Evolutionary conservation across 2,329 filamentous ascomycete species (phyloP), one percentile per base, ranked within the genome.

Genomic region (Cladosporium austrohemisphaericum): DNA sequence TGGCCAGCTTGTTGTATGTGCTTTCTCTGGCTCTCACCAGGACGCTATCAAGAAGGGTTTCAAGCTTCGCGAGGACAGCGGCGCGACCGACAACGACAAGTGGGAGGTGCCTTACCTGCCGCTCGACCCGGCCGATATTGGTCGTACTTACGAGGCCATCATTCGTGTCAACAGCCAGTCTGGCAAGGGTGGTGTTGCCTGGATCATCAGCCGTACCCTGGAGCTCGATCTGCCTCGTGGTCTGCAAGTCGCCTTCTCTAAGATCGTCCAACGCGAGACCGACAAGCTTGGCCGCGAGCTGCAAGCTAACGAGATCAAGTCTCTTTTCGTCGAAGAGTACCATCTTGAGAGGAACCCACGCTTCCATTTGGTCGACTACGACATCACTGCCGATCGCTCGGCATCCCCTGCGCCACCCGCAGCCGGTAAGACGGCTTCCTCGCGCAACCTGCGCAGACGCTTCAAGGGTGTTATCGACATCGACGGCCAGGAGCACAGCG

Each of bases 101-200:
- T 97, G 92, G 92, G 75, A 87, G 59, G 78, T 96, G 31, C 92
- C 92, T 0, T 97, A 97, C 66, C 84, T 97, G 41, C 92, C 92
- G 10, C 79, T 97, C 60, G 92, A 97, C 64, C 92, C 92, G 4
- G 79, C 86, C 63, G 92, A 97, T 64, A 95, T 97, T 56, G 92
- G 92, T 43, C 84, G 92, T 51, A 96, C 85, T n/a, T 97, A 97
- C 79, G 91, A 97, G 71, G 92, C 92, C 52, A 86, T 97, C 65
- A 97, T 97, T 66, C 87, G 92, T 52, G 92, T 97, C 79, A 98
- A 97, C 76, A 95, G 88, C 14, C 92, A 97, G 68, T 88, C 83
- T 60, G 92, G 92, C 57, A 97, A 98, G 74, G 92, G 92, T 54
- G 93, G 93, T 60, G 85, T 88, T 52, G 91, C 92, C 43, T 97